A percentile compares a stretch with the other conserved stretches of the same genome.
These are phyloP conservation scores for Hypoxylon rickii DNA, from an alignment of 495 filamentous ascomycete species.

Conservation along the genomic window DNA sequence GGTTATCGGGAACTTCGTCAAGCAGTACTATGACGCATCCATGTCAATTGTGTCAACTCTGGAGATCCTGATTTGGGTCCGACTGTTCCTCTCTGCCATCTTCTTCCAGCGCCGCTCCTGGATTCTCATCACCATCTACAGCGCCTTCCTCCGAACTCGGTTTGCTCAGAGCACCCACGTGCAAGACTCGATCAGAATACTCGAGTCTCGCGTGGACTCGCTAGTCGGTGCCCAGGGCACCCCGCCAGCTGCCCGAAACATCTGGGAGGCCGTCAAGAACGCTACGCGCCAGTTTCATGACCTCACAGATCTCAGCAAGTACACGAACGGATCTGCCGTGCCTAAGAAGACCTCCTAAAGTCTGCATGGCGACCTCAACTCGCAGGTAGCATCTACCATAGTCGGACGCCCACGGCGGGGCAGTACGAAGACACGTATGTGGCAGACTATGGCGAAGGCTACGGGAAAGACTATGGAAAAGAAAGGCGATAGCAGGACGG, in stretches of 20 bases:
- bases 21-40: slow-evolving; percentile 91
- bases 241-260: slow-evolving; percentile 79
- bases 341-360: slow-evolving; percentile 56
- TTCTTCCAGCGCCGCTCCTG: slow-evolving; percentile 89
- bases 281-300: slow-evolving; percentile 72
- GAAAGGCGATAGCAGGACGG: slow-evolving; percentile 2
- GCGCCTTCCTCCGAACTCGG: slow-evolving; percentile 87
- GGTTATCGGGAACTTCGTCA: slow-evolving; percentile 88
- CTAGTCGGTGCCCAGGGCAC: slow-evolving; percentile 83
- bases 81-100: slow-evolving; percentile 75
- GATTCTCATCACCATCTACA: slow-evolving; percentile 83
- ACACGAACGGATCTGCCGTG: slow-evolving; percentile 60
- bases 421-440: slow-evolving; percentile 15
- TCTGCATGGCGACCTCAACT: slow-evolving; percentile 1
- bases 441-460: slow-evolving; percentile 3
- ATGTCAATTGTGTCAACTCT: slow-evolving; percentile 81
- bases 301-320: slow-evolving; percentile 75
- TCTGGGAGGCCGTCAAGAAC: slow-evolving; percentile 82
- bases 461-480: too few species aligned
- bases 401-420: slow-evolving; percentile 28
- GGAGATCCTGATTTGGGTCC: slow-evolving; percentile 80
- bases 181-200: slow-evolving; percentile 72
- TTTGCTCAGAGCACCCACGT: slow-evolving; percentile 92
- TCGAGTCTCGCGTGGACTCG: slow-evolving; percentile 77
- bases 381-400: slow-evolving; percentile 6